These are phyloP conservation scores for Neonectria hederae DNA, from an alignment of 2,329 filamentous ascomycete genomes.

Conservation along the genomic window DNA sequence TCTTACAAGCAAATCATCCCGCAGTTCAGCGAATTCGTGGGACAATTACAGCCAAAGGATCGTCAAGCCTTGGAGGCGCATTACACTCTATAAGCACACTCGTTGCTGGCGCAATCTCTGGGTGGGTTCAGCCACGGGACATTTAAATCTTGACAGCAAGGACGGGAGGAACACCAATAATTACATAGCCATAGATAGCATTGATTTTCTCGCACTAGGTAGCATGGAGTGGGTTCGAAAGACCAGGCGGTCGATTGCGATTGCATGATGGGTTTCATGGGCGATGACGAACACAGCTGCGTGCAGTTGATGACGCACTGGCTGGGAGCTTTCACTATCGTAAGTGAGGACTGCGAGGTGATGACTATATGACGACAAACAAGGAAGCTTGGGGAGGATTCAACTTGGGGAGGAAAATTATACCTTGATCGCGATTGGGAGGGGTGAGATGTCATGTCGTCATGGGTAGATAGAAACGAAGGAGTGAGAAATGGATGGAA, in stretches of 20 bases:
- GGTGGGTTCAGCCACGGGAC: background rate
- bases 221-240: slow-evolving; percentile 33
- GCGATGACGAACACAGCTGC: slow-evolving; percentile 28
- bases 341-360: background rate
- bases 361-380: slow-evolving; percentile 21
- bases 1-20: slow-evolving; percentile 69
- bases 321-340: background rate
- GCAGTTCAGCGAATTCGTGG: slow-evolving; percentile 65
- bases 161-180: slow-evolving; percentile 28
- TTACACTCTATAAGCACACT: slow-evolving; percentile 53
- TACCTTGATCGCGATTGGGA: slow-evolving; percentile 24
- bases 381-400: background rate
- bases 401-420: slow-evolving; percentile 26
- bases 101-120: background rate
- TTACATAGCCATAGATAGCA: slow-evolving; percentile 47
- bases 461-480: slow-evolving; percentile 24
- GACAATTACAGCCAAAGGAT: slow-evolving; percentile 60
- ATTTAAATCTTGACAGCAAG: slow-evolving; percentile 20
- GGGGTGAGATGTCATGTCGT: slow-evolving; percentile 13
- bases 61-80: slow-evolving; percentile 58
- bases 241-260: slow-evolving; percentile 17
- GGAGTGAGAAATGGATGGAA: slow-evolving; percentile 8
- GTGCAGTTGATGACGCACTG: slow-evolving; percentile 6
- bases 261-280: slow-evolving; percentile 31
- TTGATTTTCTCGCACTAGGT: slow-evolving; percentile 39